A percentile compares a stretch with the other conserved stretches of the same genome.
Conservation (phyloP, 768 basidiomycete genomes). For the Lactarius indigo region DNA sequence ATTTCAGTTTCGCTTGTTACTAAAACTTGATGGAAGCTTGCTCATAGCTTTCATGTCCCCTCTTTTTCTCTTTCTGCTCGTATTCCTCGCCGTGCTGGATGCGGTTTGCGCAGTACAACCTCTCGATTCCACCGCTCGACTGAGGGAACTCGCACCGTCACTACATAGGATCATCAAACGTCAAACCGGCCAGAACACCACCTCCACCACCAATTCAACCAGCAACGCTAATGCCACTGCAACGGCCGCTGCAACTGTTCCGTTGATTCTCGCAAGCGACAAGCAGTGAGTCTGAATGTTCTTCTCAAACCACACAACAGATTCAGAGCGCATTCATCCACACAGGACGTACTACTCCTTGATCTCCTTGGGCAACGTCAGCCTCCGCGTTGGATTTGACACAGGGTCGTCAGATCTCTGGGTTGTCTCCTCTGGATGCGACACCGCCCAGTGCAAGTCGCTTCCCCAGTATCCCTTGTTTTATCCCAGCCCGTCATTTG, state of each 20-base stretch:
- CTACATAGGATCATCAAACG: slow-evolving; percentile 19
- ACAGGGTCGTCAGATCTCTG: slow-evolving; percentile 74
- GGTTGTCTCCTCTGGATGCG: slow-evolving; percentile 64
- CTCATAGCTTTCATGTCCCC: slow-evolving; percentile 15
- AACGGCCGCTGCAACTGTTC: slow-evolving; percentile 5
- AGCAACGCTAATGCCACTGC: not conserved
- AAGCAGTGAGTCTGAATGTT: slow-evolving; percentile 17
- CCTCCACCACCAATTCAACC: slow-evolving; percentile 1
- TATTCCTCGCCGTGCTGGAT: slow-evolving; percentile 17
- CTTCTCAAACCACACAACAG: not conserved
- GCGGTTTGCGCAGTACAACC: slow-evolving; percentile 8
- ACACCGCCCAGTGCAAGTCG: slow-evolving; percentile 47
- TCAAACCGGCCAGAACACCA: slow-evolving; percentile 10
- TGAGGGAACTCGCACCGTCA: not conserved
- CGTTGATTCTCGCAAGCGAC: slow-evolving; percentile 21
- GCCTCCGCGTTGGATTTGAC: slow-evolving; percentile 67
- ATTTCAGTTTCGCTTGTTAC: not conserved
- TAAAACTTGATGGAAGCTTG: slow-evolving; percentile 3
- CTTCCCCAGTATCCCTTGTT: slow-evolving; percentile 69
- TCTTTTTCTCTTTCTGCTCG: not conserved
- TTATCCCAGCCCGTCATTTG: slow-evolving; percentile 65
- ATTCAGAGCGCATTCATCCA: not conserved
- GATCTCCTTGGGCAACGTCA: slow-evolving; percentile 56
- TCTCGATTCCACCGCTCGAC: not conserved
- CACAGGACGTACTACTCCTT: slow-evolving; percentile 65